Evolutionary conservation across 2,329 filamentous ascomycete genomes (phyloP), one percentile per base, ranked within the genome.

Genomic region (Phyllosticta paracitricarpa): DNA sequence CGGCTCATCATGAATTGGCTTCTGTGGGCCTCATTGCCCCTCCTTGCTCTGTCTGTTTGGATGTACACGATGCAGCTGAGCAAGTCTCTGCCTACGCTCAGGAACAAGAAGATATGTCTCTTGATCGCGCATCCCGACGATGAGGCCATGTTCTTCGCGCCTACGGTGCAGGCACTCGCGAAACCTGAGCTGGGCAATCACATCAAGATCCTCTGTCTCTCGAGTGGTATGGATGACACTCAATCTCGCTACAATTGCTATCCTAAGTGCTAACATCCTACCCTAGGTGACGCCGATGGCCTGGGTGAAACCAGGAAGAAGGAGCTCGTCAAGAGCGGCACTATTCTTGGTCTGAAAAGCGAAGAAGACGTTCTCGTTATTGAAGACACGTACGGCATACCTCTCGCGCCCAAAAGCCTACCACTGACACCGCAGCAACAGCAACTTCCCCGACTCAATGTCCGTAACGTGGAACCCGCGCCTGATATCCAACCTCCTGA

Each of bases 131-230:
- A 99, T 77, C 94, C 94, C 0, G 94, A 99, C 76, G 94, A 99
- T 70, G 94, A 99, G 79, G 94, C 93, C 74, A 99, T 99, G 94
- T 99, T 99, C 81, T 99, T 99, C 76, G 86, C 91, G 65, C 94
- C 94, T 0, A 89, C 91, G 0, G 81, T 97, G 14, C 81, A 95
- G 68, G 86, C 89, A n/a, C 82, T 99, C 62, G 93, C 91, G 19
- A 81, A 83, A 14, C 90, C 91, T 3, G 84, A 86, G 63, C 81
- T 88, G 22, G 89, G 89, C 3, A 97, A 99, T 76, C 91, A 95
- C 71, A 82, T 99, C 70, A 94, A 95, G 77, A 96, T 99, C 65
- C 77, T 97, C 61, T 99, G 94, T 76, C 78, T 99, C 65, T 95
- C 89, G 75, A 93, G 86, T 66, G 92, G 89, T 87, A 76, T 54